Evolutionary conservation across 768 basidiomycete genomes (phyloP), one percentile per base, ranked within the genome.

Genomic region (Plicaturopsis crispa): DNA sequence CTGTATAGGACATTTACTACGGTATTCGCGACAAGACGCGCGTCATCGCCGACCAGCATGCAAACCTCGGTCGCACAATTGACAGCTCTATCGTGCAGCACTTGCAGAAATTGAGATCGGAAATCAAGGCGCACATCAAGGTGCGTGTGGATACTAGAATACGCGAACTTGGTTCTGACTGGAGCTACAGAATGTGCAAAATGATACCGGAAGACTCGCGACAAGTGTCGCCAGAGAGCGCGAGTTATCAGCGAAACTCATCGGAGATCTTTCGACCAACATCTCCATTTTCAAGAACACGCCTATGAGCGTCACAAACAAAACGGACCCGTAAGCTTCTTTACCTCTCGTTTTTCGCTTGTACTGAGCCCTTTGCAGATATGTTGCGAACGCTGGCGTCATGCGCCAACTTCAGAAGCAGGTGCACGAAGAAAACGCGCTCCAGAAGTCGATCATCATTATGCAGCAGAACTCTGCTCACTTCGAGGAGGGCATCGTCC

Each of bases 71-170:
- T 2, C 80, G 91, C 22, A 98, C 96, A 5, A 85, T 99, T 53
- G 93, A 99, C 48, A 85, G 84, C 22, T 94, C 91, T 4, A 97
- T 98, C 53, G 94, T 99, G 2, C 92, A 97, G 58, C 96, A 98
- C 57, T 73, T 99, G 6, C 85, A 96, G 61, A 98, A 98, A 61
- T 73, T 98, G n/a, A 67, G 84, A 21, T 68, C 78, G 2, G 96
- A 99, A 61, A 91, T 99, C 59, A 98, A 97, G 63, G 94, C 93
- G 2, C 96, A 99, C 60, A 85, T 99, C 57, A 92, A 88, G 76
- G 89, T 86, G 31, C 2, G 61, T 51, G 14, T 23, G n/a, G n/a
- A 2, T 10, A 14, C 18, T 8, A 19, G 32, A 37, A 20, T 10
- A 16, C 24, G 17, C 31, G 7, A 17, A 28, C 11, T 32, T 31